A percentile compares a stretch with the other conserved stretches of the same genome.
Evolutionary conservation across 441 rosid genomes (phyloP).

Genomic region (Mallotus repandus): DNA sequence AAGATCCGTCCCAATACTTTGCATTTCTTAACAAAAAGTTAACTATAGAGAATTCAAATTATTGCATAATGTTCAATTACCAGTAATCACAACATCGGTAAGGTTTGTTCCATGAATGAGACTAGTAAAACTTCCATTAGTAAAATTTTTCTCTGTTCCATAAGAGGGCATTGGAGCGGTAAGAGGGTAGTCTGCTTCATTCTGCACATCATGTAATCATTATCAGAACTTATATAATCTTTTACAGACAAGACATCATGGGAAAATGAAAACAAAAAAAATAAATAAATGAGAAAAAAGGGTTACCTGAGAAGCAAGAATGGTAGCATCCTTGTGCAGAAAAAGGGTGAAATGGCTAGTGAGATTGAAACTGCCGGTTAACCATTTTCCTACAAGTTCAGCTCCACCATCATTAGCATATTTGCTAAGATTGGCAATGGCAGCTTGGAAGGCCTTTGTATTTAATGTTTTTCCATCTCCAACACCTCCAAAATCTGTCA

Average conservation of each 20-base stretch:
- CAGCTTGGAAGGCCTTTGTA: too few species aligned
- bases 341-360: too few species aligned
- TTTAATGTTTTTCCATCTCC: too few species aligned
- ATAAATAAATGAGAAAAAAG: neutral
- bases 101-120: conserved; percentile 63
- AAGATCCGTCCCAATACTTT: neutral
- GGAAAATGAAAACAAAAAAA: neutral
- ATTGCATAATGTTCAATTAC: conserved; percentile 23
- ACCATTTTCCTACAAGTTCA: too few species aligned
- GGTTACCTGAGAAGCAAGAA: too few species aligned
- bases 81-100: conserved; percentile 65
- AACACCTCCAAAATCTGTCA: too few species aligned
- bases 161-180: conserved; percentile 55
- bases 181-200: conserved; percentile 51
- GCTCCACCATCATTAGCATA: too few species aligned
- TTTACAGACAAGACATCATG: neutral
- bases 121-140: conserved; percentile 50
- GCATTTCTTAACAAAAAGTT: neutral
- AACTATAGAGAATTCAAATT: neutral
- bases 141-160: conserved; percentile 54
- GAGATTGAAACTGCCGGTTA: too few species aligned
- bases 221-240: neutral
- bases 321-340: too few species aligned
- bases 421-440: too few species aligned
- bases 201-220: conserved; percentile 29